These are phyloP conservation scores for Pleoardoris graminearum DNA, from an alignment of 2,329 filamentous ascomycete genomes.

Conservation along the genomic window DNA sequence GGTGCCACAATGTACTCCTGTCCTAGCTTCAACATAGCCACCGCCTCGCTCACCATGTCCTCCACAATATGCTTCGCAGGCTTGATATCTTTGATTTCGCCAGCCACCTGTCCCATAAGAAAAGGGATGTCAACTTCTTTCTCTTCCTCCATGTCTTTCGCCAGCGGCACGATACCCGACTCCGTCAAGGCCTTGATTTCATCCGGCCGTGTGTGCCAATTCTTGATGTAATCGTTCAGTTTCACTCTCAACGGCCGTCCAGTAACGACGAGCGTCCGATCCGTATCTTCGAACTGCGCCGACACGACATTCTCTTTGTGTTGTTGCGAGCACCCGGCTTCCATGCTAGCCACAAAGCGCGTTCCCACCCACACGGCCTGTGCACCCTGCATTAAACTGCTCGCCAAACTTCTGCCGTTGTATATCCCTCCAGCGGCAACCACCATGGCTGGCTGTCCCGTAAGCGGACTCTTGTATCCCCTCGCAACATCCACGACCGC, in stretches of 20 bases:
- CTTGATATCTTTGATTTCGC: slow-evolving; percentile 73
- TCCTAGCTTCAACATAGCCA: slow-evolving; percentile 45
- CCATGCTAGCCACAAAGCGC: slow-evolving; percentile 79
- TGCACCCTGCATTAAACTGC: slow-evolving; percentile 84
- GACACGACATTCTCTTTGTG: slow-evolving; percentile 84
- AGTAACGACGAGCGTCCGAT: slow-evolving; percentile 78
- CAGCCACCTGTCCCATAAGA: slow-evolving; percentile 92
- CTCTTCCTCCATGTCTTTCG: slow-evolving; percentile 79
- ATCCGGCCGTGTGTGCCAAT: slow-evolving; percentile 76
- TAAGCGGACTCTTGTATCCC: slow-evolving; percentile 70
- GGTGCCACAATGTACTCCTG: slow-evolving; percentile 45
- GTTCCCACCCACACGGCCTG: slow-evolving; percentile 93
- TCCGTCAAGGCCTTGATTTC: slow-evolving; percentile 77
- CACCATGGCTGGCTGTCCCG: slow-evolving; percentile 73
- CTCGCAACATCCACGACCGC: slow-evolving; percentile 82
- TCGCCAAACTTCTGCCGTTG: slow-evolving; percentile 79
- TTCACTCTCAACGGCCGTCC: slow-evolving; percentile 80
- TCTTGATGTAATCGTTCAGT: slow-evolving; percentile 79
- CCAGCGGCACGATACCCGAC: slow-evolving; percentile 76
- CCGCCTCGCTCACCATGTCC: slow-evolving; percentile 71
- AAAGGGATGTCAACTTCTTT: slow-evolving; percentile 84
- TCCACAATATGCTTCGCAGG: slow-evolving; percentile 83
- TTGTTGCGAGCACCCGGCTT: slow-evolving; percentile 77
- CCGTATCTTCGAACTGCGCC: slow-evolving; percentile 78
- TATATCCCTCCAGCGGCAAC: slow-evolving; percentile 87